Base-by-base conservation (phyloP, 2,329 filamentous ascomycete species). In the Fusarium sp. region DNA sequence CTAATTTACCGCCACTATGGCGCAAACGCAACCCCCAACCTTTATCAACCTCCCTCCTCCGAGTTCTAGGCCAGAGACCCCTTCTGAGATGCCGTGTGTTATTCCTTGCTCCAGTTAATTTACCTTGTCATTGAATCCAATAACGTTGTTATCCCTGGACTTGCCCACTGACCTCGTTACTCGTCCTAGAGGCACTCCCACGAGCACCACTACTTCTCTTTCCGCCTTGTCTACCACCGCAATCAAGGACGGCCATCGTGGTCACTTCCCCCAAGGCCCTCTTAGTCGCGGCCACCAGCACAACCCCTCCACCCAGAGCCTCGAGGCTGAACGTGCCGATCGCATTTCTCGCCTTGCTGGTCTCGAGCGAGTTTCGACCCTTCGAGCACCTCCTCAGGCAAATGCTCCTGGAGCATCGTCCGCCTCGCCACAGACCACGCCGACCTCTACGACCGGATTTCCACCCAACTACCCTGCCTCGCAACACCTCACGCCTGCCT, bases 191-290 rank as follows among this genome's bases (percentile, higher is more conserved):
- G 94, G 95, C 75, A 98, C 95, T 4, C 95, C 95, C 4, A 97
- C 96, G 70, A 97, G 93, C 71, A 91, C 92, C 40, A 96, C 93
- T 5, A 97, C 94, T 14, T 96, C 94, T 51, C 90, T 98, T 75
- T 97, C 93, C 25, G 90, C 94, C 40, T 87, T 98, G 47, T 97
- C 93, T 17, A 97, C 95, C 19, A 96, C 93, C 14, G 95, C 95
- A 51, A 97, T 97, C 84, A 97, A 97, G 80, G 95, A 98, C 77
- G 95, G 95, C 72, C 93, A 97, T 76, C 92, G 93, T 63, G 95
- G 95, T 67, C 89, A 94, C 76, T 85, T 90, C 27, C 87, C 89
- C 27, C 85, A 89, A 22, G 76, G 76, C 10, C 72, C 79, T 59
- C 83, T 86, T 57, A 83, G 83, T 65, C 87, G 88, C 50, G 82